Percentiles rank a stretch among this genome's conserved stretches.
Evolutionary conservation across 2,329 filamentous ascomycete species (phyloP).

Genomic region (Aspergillus pseudoviridinutans): DNA sequence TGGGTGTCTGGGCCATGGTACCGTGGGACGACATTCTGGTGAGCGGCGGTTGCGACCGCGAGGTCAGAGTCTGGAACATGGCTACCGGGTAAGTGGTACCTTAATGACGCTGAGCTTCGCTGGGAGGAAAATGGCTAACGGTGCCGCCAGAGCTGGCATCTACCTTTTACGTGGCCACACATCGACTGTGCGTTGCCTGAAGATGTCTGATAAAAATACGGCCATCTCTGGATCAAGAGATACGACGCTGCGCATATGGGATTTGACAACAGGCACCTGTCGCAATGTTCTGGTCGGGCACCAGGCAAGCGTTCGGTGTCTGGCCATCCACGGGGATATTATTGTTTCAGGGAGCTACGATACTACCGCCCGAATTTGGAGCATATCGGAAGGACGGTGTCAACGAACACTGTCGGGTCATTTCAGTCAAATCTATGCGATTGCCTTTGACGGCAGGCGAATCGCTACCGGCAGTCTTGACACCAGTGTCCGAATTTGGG

Average conservation of each 20-base stretch:
- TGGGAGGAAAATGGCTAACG: background rate
- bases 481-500: slow-evolving; percentile 96
- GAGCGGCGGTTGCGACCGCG: slow-evolving; percentile 91
- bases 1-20: slow-evolving; percentile 99
- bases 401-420: slow-evolving; percentile 86
- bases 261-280: slow-evolving; percentile 82
- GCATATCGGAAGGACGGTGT: slow-evolving; percentile 91
- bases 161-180: slow-evolving; percentile 91
- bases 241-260: slow-evolving; percentile 92
- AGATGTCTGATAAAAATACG: slow-evolving; percentile 92
- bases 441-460: slow-evolving; percentile 90
- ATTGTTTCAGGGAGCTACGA: slow-evolving; percentile 99
- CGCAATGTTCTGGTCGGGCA: slow-evolving; percentile 90
- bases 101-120: slow-evolving; percentile 10
- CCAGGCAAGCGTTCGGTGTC: slow-evolving; percentile 88
- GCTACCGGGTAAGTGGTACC: slow-evolving; percentile 66
- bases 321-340: slow-evolving; percentile 93
- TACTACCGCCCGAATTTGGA: slow-evolving; percentile 95
- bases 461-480: slow-evolving; percentile 95
- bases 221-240: slow-evolving; percentile 96
- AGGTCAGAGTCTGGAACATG: slow-evolving; percentile 96
- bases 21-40: slow-evolving; percentile 95
- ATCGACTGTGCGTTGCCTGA: slow-evolving; percentile 91
- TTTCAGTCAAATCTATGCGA: slow-evolving; percentile 98
- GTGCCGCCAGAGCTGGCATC: slow-evolving; percentile 57